phyloP scores from a whole-genome alignment of 2,329 filamentous ascomycete genomes.

The Diaporthe sp. region DNA sequence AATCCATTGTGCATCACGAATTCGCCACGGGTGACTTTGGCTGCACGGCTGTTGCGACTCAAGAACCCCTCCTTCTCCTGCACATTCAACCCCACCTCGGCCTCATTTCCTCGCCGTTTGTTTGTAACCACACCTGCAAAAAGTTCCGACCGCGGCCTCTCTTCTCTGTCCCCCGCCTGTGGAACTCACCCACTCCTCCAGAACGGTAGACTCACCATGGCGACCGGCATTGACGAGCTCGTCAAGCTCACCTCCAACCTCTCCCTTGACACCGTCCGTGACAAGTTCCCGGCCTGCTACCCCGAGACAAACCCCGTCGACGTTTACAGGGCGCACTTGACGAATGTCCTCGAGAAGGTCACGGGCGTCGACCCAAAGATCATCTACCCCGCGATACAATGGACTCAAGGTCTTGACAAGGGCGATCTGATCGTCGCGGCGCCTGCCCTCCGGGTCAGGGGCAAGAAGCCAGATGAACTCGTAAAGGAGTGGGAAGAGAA shows the following conservation, averaged over 20 bases:
- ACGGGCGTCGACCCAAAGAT: constrained; percentile 77
- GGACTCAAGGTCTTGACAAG: constrained; percentile 83
- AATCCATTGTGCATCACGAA: neutral
- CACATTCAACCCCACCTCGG: constrained; percentile 31
- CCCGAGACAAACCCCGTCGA: constrained; percentile 81
- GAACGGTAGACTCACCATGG: constrained; percentile 39
- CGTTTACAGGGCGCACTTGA: constrained; percentile 82
- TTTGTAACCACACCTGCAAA: constrained; percentile 23
- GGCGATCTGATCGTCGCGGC: constrained; percentile 84
- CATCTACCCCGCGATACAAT: constrained; percentile 80
- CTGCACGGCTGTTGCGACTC: constrained; percentile 8
- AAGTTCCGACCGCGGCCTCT: neutral
- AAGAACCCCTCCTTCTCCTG: constrained; percentile 31
- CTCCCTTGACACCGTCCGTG: constrained; percentile 47
- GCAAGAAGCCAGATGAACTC: constrained; percentile 71
- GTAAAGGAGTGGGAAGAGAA: constrained; percentile 71
- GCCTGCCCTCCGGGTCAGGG: constrained; percentile 82
- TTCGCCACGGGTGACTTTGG: neutral
- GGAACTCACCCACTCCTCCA: constrained; percentile 29
- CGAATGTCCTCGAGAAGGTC: constrained; percentile 73
- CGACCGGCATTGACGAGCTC: constrained; percentile 45
- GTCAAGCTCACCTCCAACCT: constrained; percentile 48
- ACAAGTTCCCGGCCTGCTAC: constrained; percentile 66
- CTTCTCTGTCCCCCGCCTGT: neutral
- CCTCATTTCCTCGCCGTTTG: constrained; percentile 3